Conservation (phyloP, 371 early-diverging fungal genomes). For the Nematocida ironsii region DNA sequence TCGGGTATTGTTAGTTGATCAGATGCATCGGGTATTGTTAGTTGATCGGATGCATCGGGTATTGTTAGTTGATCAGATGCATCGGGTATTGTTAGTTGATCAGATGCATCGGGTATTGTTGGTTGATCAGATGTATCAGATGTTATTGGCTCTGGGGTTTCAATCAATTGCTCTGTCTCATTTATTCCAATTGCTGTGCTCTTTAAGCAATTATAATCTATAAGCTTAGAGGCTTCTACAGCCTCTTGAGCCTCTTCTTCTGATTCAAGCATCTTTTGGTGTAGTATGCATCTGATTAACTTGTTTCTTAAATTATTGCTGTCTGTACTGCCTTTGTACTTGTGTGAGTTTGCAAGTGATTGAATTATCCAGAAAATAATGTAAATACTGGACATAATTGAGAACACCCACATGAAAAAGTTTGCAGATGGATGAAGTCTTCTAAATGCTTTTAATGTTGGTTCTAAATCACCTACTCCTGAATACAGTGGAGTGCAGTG, state of each 20-base stretch:
- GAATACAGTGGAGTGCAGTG: neutral
- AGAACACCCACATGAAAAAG: no score
- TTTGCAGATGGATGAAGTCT: no score
- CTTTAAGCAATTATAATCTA: neutral
- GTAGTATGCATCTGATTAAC: neutral
- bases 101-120: no score
- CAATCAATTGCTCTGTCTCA: no score
- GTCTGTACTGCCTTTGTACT: neutral
- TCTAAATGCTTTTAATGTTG: no score
- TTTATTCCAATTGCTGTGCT: neutral
- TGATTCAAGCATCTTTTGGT: neutral
- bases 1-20: no score
- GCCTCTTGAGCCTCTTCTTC: neutral
- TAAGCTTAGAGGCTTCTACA: neutral
- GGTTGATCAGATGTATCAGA: no score
- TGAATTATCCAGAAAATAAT: neutral
- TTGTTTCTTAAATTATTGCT: neutral
- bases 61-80: no score
- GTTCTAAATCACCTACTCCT: neutral
- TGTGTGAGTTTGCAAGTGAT: neutral
- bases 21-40: no score
- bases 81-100: no score
- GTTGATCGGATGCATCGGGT: no score
- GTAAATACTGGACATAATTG: neutral
- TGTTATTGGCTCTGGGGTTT: no score